Conservation (phyloP, 2,329 filamentous ascomycete species). For the Paraphoma sp. region DNA sequence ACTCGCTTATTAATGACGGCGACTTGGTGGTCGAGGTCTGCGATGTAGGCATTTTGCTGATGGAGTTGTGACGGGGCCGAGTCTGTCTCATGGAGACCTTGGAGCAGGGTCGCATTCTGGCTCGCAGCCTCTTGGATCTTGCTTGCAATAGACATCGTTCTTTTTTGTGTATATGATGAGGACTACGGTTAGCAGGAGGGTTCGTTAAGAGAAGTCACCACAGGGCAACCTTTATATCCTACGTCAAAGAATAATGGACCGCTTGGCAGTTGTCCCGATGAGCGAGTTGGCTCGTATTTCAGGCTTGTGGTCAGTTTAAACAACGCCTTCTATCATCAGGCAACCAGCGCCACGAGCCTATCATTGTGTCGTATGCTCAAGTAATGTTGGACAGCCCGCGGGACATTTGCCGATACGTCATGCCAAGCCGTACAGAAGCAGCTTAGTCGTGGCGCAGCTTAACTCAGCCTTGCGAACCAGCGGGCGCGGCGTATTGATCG, state of each 20-base stretch:
- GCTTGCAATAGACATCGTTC: conserved; percentile 27
- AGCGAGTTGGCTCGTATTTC: neutral
- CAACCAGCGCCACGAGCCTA: conserved; percentile 1
- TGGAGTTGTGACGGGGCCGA: conserved; percentile 37
- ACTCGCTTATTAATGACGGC: conserved; percentile 22
- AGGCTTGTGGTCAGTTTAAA: neutral
- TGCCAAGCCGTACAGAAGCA: conserved; percentile 1
- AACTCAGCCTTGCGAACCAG: neutral
- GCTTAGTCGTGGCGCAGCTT: conserved; percentile 8
- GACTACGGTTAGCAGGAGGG: no score
- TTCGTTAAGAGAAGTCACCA: neutral
- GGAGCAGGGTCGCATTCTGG: conserved; percentile 33
- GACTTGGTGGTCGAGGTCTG: conserved; percentile 34
- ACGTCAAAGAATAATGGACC: neutral
- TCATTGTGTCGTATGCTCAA: neutral
- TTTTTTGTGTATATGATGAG: no score
- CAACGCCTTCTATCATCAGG: neutral
- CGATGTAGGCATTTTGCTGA: conserved; percentile 38
- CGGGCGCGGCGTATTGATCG: neutral
- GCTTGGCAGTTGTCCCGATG: neutral
- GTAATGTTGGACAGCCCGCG: conserved; percentile 8
- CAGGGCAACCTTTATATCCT: neutral
- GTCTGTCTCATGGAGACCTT: conserved; percentile 37
- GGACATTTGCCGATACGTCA: conserved; percentile 6
- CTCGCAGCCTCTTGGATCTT: conserved; percentile 36